Conservation (phyloP, 257 asterid genomes). For the Solanum neorickii region DNA sequence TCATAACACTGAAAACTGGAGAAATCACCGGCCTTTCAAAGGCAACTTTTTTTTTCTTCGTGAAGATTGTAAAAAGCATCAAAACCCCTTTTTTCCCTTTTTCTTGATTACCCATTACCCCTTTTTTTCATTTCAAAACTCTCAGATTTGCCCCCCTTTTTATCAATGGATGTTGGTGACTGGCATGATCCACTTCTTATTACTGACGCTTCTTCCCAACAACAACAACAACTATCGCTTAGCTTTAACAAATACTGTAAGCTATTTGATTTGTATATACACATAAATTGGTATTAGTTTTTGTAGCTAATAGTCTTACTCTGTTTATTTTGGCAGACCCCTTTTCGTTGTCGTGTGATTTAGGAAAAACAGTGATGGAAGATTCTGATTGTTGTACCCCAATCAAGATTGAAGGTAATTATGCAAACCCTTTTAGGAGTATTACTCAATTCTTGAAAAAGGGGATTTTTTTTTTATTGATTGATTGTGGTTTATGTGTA, state of each 20-base stretch:
- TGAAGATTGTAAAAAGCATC: conserved; percentile 1
- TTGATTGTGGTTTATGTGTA: background rate
- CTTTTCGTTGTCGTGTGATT: background rate
- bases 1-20: background rate
- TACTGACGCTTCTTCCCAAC: conserved; percentile 52
- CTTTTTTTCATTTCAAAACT: conserved; percentile 27
- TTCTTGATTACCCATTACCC: background rate
- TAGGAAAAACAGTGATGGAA: background rate
- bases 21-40: background rate
- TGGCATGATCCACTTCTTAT: conserved; percentile 69
- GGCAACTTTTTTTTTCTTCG: background rate
- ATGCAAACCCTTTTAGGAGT: background rate
- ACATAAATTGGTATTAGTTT: background rate
- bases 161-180: conserved; percentile 44
- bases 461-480: background rate
- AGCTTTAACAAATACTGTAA: conserved; percentile 24
- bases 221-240: background rate
- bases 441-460: background rate
- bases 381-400: conserved; percentile 26
- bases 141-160: conserved; percentile 7
- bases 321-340: conserved; percentile 29
- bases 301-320: background rate
- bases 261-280: background rate
- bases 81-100: background rate
- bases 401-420: conserved; percentile 37